These are phyloP conservation scores for Zymoseptoria ardabiliae DNA, from an alignment of 2,329 filamentous ascomycete species.

Conservation along the genomic window DNA sequence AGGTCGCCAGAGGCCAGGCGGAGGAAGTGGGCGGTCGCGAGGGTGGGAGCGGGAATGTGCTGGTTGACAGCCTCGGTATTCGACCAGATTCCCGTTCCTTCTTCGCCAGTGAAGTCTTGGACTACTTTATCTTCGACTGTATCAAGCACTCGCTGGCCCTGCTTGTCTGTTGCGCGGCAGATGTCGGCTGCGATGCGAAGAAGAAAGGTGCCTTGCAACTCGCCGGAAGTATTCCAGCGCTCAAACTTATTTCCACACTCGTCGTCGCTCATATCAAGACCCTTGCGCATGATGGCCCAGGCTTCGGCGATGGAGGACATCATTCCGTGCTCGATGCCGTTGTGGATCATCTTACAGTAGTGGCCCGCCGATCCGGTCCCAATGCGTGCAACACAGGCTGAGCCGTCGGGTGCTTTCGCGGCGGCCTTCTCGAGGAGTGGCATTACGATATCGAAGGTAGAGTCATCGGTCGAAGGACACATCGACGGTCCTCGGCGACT, in stretches of 20 bases:
- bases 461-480: slow-evolving; percentile 55
- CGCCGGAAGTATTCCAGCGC: slow-evolving; percentile 53
- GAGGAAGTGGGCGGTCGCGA: slow-evolving; percentile 56
- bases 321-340: slow-evolving; percentile 68
- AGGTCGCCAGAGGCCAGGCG: slow-evolving; percentile 58
- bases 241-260: slow-evolving; percentile 54
- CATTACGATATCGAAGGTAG: slow-evolving; percentile 51
- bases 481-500: slow-evolving; percentile 56
- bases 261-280: slow-evolving; percentile 52
- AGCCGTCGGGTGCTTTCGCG: slow-evolving; percentile 54
- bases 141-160: slow-evolving; percentile 46
- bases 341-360: slow-evolving; percentile 71
- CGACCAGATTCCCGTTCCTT: slow-evolving; percentile 62
- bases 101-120: slow-evolving; percentile 58
- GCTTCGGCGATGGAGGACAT: slow-evolving; percentile 55
- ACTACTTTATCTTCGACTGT: slow-evolving; percentile 63
- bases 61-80: slow-evolving; percentile 54
- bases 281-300: slow-evolving; percentile 55
- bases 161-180: slow-evolving; percentile 44
- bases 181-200: slow-evolving; percentile 57
- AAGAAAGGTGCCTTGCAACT: slow-evolving; percentile 54
- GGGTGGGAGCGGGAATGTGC: slow-evolving; percentile 58
- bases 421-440: slow-evolving; percentile 55
- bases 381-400: slow-evolving; percentile 53
- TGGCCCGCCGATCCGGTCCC: slow-evolving; percentile 60